These are phyloP conservation scores for Coemansia reversa DNA, from an alignment of 192 early-diverging fungal species.

Conservation along the genomic window DNA sequence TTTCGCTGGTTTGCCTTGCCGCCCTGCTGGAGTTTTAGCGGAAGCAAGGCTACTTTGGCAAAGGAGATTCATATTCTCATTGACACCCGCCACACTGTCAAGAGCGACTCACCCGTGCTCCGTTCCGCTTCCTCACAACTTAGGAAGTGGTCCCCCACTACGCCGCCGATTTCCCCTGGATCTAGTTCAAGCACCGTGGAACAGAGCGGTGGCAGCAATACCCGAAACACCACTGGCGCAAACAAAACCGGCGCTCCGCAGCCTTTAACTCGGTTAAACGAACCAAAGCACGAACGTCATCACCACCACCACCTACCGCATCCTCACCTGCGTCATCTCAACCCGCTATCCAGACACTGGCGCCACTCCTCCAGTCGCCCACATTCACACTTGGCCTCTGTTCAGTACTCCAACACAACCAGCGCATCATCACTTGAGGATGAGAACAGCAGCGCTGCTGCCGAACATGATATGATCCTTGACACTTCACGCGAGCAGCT, in stretches of 20 bases:
- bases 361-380: constrained; percentile 7
- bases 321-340: constrained; percentile 28
- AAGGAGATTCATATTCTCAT: constrained; percentile 65
- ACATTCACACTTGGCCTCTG: not conserved
- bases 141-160: constrained; percentile 12
- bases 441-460: constrained; percentile 4
- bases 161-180: constrained; percentile 2
- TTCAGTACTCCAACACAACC: constrained; percentile 20
- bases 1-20: constrained; percentile 82
- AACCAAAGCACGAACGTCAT: not conserved
- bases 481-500: constrained; percentile 35
- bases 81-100: constrained; percentile 63
- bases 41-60: constrained; percentile 62
- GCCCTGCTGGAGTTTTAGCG: constrained; percentile 80
- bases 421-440: constrained; percentile 34
- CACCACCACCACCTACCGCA: constrained; percentile 17
- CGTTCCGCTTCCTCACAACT: constrained; percentile 4
- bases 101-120: constrained; percentile 62
- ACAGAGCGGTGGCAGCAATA: not conserved
- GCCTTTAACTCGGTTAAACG: constrained; percentile 6
- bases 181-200: constrained; percentile 2
- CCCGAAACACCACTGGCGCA: not conserved
- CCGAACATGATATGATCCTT: constrained; percentile 26
- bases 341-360: constrained; percentile 23
- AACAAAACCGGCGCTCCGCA: constrained; percentile 6